Conservation (phyloP, 768 basidiomycete genomes). For the Serendipita sp. region DNA sequence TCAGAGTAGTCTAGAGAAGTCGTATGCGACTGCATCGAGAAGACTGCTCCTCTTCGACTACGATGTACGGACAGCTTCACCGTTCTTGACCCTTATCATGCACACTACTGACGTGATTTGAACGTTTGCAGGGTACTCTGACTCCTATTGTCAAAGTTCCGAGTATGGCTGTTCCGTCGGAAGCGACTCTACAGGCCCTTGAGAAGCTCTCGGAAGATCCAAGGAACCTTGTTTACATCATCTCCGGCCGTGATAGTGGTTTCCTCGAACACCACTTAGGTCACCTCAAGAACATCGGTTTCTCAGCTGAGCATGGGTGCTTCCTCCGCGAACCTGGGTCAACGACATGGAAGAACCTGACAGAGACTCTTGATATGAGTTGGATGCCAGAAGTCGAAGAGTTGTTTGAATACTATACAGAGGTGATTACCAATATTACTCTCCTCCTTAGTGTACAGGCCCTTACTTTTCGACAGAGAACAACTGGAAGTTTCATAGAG, state of each 20-base stretch:
- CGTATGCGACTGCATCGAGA: slow-evolving; percentile 59
- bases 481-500: slow-evolving; percentile 92
- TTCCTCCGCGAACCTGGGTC: slow-evolving; percentile 66
- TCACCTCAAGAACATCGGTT: slow-evolving; percentile 63
- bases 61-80: slow-evolving; percentile 42
- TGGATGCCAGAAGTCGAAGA: slow-evolving; percentile 96
- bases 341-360: slow-evolving; percentile 70
- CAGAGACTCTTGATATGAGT: slow-evolving; percentile 84
- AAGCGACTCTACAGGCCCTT: slow-evolving; percentile 58
- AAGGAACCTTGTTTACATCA: slow-evolving; percentile 86
- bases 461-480: slow-evolving; percentile 33
- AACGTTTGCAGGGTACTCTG: slow-evolving; percentile 58
- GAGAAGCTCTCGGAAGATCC: slow-evolving; percentile 59
- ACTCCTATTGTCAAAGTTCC: slow-evolving; percentile 94
- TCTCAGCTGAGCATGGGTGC: slow-evolving; percentile 91
- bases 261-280: slow-evolving; percentile 90
- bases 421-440: slow-evolving; percentile 28
- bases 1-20: slow-evolving; percentile 34
- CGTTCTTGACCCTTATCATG: too few relatives aligned
- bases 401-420: slow-evolving; percentile 92
- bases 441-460: not conserved
- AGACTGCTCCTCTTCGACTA: slow-evolving; percentile 91
- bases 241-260: slow-evolving; percentile 84
- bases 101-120: not conserved
- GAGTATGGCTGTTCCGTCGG: slow-evolving; percentile 67